A percentile compares a stretch with the other conserved stretches of the same genome.
These are phyloP conservation scores for Rhypophila decipiens DNA, from an alignment of 495 filamentous ascomycete genomes.

Conservation along the genomic window DNA sequence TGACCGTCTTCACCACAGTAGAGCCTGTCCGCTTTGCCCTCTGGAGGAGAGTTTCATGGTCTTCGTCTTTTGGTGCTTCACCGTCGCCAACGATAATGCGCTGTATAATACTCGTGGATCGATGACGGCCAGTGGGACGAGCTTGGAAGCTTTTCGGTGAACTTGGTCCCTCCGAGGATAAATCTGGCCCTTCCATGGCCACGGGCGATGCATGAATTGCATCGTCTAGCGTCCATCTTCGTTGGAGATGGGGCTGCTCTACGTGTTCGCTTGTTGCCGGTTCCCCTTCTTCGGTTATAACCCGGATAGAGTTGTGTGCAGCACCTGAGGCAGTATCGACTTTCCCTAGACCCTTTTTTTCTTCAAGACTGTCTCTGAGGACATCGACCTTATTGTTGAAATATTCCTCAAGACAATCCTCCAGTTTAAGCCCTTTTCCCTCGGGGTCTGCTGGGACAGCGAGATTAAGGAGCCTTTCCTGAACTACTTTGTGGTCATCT, in stretches of 20 bases:
- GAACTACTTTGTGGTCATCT: conserved; percentile 90
- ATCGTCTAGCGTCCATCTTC: conserved; percentile 29
- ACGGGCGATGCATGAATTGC: conserved; percentile 14
- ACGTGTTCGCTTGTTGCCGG: conserved; percentile 4
- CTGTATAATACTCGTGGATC: conserved; percentile 46
- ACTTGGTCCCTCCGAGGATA: too few relatives aligned
- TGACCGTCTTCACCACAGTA: conserved; percentile 68
- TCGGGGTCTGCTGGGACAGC: conserved; percentile 64
- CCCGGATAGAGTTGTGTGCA: conserved; percentile 29
- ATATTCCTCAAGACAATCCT: conserved; percentile 86
- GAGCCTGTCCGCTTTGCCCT: conserved; percentile 37
- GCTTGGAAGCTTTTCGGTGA: conserved; percentile 13
- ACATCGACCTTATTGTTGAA: conserved; percentile 96
- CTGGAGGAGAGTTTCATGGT: conserved; percentile 31
- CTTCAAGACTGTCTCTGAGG: conserved; percentile 59
- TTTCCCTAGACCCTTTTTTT: conserved; percentile 36
- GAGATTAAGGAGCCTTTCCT: conserved; percentile 87
- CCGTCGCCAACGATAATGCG: conserved; percentile 37
- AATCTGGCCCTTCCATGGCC: conserved; percentile 6
- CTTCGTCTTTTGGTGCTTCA: conserved; percentile 25
- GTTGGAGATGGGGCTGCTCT: conserved; percentile 11
- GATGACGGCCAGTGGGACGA: conserved; percentile 22
- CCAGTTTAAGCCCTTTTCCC: conserved; percentile 63
- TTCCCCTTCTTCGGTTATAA: conserved; percentile 28
- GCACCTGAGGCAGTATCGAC: conserved; percentile 2